Conservation (phyloP, 441 rosid genomes). For the Manihot esculenta region DNA sequence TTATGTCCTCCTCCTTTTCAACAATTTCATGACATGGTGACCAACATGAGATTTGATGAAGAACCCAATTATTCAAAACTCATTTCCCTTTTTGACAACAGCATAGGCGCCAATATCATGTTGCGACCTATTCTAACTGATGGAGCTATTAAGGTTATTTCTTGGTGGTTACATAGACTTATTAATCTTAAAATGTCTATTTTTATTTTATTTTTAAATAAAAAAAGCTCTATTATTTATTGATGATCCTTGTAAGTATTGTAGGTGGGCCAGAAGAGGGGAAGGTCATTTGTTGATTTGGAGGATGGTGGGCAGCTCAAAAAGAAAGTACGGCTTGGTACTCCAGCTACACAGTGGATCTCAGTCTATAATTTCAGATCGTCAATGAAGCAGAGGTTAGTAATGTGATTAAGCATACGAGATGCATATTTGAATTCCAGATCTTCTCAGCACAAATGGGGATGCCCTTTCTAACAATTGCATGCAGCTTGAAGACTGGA, state of each 20-base stretch:
- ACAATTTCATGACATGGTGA: slow-evolving; percentile 52
- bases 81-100: slow-evolving; percentile 47
- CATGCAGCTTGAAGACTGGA: neutral
- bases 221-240: neutral
- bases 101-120: slow-evolving; percentile 37
- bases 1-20: slow-evolving; percentile 56
- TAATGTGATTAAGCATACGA: neutral
- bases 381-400: slow-evolving; percentile 62
- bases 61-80: slow-evolving; percentile 60
- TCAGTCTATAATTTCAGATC: slow-evolving; percentile 48
- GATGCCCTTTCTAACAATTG: neutral
- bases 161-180: slow-evolving; percentile 11
- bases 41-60: slow-evolving; percentile 60
- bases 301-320: slow-evolving; percentile 45
- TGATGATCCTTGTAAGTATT: slow-evolving; percentile 16
- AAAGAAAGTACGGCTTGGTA: slow-evolving; percentile 54
- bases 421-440: neutral
- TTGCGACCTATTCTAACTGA: slow-evolving; percentile 48
- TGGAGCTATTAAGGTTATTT: slow-evolving; percentile 54
- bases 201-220: neutral
- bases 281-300: slow-evolving; percentile 38
- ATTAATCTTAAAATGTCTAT: neutral
- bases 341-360: slow-evolving; percentile 63
- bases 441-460: neutral
- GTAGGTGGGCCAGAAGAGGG: slow-evolving; percentile 54